Conservation (phyloP, 2,329 filamentous ascomycete genomes). For the Berkeleyomyces basicola region DNA sequence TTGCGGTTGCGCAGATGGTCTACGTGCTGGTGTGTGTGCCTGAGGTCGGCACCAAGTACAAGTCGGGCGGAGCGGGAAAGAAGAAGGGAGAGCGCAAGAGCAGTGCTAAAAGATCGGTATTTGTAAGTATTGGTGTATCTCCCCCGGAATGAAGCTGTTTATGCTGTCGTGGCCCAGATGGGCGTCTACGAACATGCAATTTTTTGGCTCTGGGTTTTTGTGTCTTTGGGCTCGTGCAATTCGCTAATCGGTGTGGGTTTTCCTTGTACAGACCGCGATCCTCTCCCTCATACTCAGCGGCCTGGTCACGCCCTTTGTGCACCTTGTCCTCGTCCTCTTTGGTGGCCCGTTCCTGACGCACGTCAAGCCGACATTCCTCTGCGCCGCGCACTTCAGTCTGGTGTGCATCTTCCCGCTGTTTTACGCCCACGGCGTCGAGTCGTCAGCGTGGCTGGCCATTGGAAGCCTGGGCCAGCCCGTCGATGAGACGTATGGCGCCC, state of each 20-base stretch:
- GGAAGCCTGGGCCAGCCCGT: constrained; percentile 52
- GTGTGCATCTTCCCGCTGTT: constrained; percentile 65
- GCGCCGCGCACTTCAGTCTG: constrained; percentile 64
- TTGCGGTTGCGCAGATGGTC: constrained; percentile 45
- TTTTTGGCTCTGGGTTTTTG: not conserved
- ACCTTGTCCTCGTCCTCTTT: constrained; percentile 62
- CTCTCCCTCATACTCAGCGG: constrained; percentile 43
- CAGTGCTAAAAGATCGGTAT: constrained; percentile 31
- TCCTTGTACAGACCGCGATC: constrained; percentile 2
- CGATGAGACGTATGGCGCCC: constrained; percentile 70
- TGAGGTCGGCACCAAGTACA: constrained; percentile 32
- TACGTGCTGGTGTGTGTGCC: constrained; percentile 50
- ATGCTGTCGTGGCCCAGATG: not conserved
- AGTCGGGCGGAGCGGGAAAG: constrained; percentile 26
- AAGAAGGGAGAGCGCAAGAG: constrained; percentile 36
- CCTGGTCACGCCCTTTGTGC: constrained; percentile 48
- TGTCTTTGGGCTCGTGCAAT: not conserved
- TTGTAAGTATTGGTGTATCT: constrained; percentile 24
- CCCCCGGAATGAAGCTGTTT: not conserved
- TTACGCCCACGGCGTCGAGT: constrained; percentile 70
- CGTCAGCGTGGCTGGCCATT: constrained; percentile 51
- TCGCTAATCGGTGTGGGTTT: not conserved
- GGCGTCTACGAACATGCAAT: not conserved
- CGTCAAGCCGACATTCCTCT: constrained; percentile 58
- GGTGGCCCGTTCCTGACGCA: constrained; percentile 82